These are phyloP conservation scores for Sporobolus alterniflorus DNA, from an alignment of 202 grass and related monocot species.

Conservation along the genomic window DNA sequence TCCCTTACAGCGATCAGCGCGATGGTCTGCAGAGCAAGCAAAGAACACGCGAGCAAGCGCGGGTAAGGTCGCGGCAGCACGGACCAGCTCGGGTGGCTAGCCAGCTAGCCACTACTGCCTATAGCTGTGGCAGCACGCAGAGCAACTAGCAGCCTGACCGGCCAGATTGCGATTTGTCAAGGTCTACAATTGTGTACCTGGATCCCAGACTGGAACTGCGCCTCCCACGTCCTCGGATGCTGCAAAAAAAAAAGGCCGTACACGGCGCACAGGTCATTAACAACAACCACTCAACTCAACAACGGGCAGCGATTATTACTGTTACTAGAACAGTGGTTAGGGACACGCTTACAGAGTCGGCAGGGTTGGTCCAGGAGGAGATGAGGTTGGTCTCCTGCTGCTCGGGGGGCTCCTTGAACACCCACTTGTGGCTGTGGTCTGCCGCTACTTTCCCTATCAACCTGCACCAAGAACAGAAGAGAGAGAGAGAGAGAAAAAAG, in stretches of 20 bases:
- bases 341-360: constrained; percentile 62
- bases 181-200: constrained; percentile 55
- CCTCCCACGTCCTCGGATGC: constrained; percentile 99
- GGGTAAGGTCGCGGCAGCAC: constrained; percentile 16
- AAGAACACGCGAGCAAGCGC: not conserved
- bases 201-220: constrained; percentile 92
- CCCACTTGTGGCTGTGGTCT: constrained; percentile 94
- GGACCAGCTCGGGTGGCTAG: not conserved
- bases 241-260: constrained; percentile 27
- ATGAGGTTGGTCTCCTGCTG: constrained; percentile 59
- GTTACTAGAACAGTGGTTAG: not conserved
- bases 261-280: not conserved
- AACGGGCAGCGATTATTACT: not conserved
- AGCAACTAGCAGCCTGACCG: not conserved
- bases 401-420: constrained; percentile 74
- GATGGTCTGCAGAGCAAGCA: constrained; percentile 74
- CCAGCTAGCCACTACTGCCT: not conserved
- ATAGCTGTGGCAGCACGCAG: not conserved
- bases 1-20: constrained; percentile 95
- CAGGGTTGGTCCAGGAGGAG: constrained; percentile 73
- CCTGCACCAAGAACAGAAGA: constrained; percentile 51
- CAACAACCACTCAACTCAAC: not conserved
- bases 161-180: constrained; percentile 46
- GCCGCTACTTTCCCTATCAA: constrained; percentile 96
- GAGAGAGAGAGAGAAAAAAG: too few relatives aligned